Conservation (phyloP, 2,329 filamentous ascomycete genomes). For the Penicillium frequentans region DNA sequence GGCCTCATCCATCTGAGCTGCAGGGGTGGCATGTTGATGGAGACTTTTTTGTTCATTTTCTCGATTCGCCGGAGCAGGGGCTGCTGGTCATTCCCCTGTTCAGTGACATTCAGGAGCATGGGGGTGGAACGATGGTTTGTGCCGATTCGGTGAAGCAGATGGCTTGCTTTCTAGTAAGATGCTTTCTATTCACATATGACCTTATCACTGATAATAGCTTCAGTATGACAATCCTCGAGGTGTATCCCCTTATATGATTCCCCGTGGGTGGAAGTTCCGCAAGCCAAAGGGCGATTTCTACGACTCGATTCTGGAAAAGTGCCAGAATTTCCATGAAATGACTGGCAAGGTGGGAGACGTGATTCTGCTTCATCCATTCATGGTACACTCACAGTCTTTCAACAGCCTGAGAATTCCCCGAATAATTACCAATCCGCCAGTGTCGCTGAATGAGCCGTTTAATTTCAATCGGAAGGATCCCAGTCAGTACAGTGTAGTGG, state of each 20-base stretch:
- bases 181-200: not conserved
- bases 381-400: conserved; percentile 54
- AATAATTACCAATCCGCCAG: conserved; percentile 58
- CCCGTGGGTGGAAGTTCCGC: conserved; percentile 46
- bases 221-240: conserved; percentile 61
- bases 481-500: conserved; percentile 51
- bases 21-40: conserved; percentile 70
- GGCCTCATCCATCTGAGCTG: conserved; percentile 53
- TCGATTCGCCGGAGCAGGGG: conserved; percentile 69
- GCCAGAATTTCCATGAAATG: conserved; percentile 51
- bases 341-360: conserved; percentile 56
- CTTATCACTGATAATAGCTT: not conserved
- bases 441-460: conserved; percentile 53
- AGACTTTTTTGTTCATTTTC: conserved; percentile 71
- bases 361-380: conserved; percentile 55
- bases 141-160: conserved; percentile 59
- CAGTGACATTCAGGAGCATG: conserved; percentile 60
- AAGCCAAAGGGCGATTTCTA: conserved; percentile 36
- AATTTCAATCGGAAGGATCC: conserved; percentile 49
- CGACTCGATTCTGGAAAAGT: conserved; percentile 38
- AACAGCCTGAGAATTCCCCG: conserved; percentile 50
- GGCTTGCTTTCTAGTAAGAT: conserved; percentile 53
- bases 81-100: conserved; percentile 68
- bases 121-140: conserved; percentile 66
- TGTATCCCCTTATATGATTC: conserved; percentile 65